A percentile compares a stretch with the other conserved stretches of the same genome.
Conservation (phyloP, 495 filamentous ascomycete species). For the Penicillium cataractarum region DNA sequence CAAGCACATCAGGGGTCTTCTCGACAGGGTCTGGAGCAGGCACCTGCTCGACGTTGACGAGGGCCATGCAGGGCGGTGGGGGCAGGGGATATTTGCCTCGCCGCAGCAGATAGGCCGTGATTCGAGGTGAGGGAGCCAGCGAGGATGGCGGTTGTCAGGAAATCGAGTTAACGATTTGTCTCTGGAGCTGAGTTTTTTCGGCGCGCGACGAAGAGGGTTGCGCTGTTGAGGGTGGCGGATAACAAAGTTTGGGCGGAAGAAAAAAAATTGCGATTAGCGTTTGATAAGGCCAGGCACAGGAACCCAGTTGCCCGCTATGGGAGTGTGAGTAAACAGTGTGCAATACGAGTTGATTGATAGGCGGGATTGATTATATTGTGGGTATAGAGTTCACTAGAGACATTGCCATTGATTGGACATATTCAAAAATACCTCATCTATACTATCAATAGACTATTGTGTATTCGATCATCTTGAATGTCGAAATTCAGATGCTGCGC, state of each 20-base stretch:
- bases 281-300: conserved; percentile 21
- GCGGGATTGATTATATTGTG: too few relatives aligned
- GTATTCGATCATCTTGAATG: neutral
- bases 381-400: neutral
- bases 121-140: conserved; percentile 64
- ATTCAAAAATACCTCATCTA: neutral
- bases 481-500: conserved; percentile 14
- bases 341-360: neutral
- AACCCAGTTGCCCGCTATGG: conserved; percentile 1
- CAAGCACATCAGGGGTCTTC: conserved; percentile 56
- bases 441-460: neutral
- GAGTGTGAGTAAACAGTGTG: neutral
- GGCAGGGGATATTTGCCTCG: conserved; percentile 51
- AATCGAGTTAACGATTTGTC: neutral
- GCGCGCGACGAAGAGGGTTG: neutral
- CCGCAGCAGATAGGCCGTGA: conserved; percentile 61
- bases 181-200: conserved; percentile 1
- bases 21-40: conserved; percentile 38
- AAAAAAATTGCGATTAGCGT: conserved; percentile 19
- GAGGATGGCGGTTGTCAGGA: conserved; percentile 11
- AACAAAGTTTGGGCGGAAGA: conserved; percentile 20
- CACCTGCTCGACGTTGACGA: conserved; percentile 51
- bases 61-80: conserved; percentile 55
- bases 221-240: conserved; percentile 8
- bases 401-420: neutral